Evolutionary conservation across 2,329 filamentous ascomycete genomes (phyloP).

Genomic region (Aspergillus latus): DNA sequence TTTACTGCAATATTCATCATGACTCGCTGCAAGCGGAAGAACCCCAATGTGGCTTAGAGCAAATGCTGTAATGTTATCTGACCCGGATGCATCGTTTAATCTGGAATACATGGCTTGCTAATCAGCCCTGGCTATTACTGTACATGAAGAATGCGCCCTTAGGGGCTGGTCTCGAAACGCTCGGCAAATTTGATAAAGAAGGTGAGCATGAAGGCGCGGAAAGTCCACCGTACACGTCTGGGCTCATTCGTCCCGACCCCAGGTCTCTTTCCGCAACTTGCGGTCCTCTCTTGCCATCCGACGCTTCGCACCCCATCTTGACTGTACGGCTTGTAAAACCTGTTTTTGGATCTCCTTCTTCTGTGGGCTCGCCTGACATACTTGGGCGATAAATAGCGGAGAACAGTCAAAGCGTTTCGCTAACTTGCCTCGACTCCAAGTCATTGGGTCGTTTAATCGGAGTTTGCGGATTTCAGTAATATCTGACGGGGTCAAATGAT

Average conservation of each 20-base stretch:
- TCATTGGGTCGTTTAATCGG: conserved; percentile 54
- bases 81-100: not conserved
- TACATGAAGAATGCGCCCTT: conserved; percentile 2
- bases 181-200: not conserved
- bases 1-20: too few relatives aligned
- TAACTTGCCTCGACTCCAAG: conserved; percentile 60
- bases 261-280: conserved; percentile 58
- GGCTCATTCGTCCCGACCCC: conserved; percentile 58
- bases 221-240: not conserved
- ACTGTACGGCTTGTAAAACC: conserved; percentile 55
- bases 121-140: conserved; percentile 7
- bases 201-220: not conserved
- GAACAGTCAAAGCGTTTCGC: conserved; percentile 65
- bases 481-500: conserved; percentile 58
- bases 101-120: conserved; percentile 11
- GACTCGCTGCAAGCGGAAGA: too few relatives aligned
- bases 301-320: conserved; percentile 61
- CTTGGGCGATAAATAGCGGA: conserved; percentile 62
- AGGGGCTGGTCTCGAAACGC: not conserved
- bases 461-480: conserved; percentile 61
- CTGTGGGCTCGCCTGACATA: conserved; percentile 53
- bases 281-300: conserved; percentile 62
- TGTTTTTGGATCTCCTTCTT: conserved; percentile 50
- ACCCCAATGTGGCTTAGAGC: too few relatives aligned
- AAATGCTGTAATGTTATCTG: not conserved